Conservation (phyloP, 2,329 filamentous ascomycete species). For the Penicillium polonicum region DNA sequence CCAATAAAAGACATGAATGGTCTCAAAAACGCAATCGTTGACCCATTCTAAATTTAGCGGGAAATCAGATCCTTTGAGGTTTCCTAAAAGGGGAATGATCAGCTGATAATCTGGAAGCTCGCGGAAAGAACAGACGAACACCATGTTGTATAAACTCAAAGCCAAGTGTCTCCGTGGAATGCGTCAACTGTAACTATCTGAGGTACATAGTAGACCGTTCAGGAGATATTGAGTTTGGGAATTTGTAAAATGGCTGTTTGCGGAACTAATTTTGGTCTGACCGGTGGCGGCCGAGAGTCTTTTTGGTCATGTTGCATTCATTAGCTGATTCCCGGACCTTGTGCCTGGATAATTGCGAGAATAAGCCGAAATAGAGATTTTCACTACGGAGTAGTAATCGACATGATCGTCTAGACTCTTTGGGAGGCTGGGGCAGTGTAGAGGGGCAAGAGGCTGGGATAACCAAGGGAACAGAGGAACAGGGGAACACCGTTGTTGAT, state of each 20-base stretch:
- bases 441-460: neutral
- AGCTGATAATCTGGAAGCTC: neutral
- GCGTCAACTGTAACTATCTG: neutral
- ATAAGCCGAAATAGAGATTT: neutral
- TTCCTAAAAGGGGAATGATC: neutral
- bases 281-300: neutral
- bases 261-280: neutral
- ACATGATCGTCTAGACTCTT: neutral
- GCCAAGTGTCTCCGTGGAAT: neutral
- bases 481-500: neutral
- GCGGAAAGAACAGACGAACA: neutral
- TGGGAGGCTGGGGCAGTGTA: slow-evolving; percentile 1
- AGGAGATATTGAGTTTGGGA: too few species aligned
- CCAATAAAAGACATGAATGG: neutral
- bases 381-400: neutral
- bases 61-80: neutral
- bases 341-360: neutral
- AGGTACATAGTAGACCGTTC: too few species aligned
- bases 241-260: neutral
- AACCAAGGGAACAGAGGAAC: neutral
- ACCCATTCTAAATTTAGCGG: slow-evolving; percentile 3
- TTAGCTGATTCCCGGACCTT: neutral
- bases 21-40: too few species aligned
- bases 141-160: neutral
- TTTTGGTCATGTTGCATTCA: neutral